Evolutionary conservation across 2,329 filamentous ascomycete genomes (phyloP).

Genomic region (Lachnellula suecica): DNA sequence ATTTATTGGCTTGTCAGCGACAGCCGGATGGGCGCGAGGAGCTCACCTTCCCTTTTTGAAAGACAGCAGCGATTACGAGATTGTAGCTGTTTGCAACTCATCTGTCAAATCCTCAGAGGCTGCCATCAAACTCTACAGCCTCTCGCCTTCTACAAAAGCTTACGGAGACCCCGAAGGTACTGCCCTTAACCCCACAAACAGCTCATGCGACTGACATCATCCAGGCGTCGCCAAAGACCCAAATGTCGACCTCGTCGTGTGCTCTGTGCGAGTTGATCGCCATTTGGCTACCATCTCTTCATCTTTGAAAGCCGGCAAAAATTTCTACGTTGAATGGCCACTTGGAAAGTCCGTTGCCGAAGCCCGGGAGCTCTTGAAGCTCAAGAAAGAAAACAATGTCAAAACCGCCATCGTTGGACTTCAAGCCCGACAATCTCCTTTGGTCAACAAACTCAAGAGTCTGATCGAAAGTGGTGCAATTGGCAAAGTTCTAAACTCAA

Average conservation of each 20-base stretch:
- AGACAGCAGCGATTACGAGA: conserved; percentile 37
- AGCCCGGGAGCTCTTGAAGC: conserved; percentile 41
- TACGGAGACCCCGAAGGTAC: conserved; percentile 39
- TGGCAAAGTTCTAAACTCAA: conserved; percentile 49
- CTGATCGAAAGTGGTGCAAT: conserved; percentile 45
- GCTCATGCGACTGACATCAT: no score
- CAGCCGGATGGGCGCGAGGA: conserved; percentile 32
- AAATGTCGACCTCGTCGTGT: conserved; percentile 48
- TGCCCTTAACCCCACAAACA: not conserved
- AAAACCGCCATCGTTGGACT: conserved; percentile 44
- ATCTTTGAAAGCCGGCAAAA: conserved; percentile 43
- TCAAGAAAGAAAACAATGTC: conserved; percentile 41
- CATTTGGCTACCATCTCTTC: conserved; percentile 43
- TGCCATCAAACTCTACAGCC: conserved; percentile 40
- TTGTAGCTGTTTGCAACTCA: conserved; percentile 51
- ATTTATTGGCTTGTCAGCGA: conserved; percentile 24
- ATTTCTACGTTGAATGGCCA: conserved; percentile 51
- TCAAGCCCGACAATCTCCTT: conserved; percentile 48
- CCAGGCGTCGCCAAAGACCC: conserved; percentile 44
- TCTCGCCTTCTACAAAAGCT: conserved; percentile 39
- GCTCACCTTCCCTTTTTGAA: conserved; percentile 36
- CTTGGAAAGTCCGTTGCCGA: conserved; percentile 41
- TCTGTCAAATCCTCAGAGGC: conserved; percentile 40
- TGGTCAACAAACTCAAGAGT: conserved; percentile 42
- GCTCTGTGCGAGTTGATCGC: conserved; percentile 42